These are phyloP conservation scores for Rutstroemia sp. DNA, from an alignment of 2,329 filamentous ascomycete genomes.

Conservation along the genomic window DNA sequence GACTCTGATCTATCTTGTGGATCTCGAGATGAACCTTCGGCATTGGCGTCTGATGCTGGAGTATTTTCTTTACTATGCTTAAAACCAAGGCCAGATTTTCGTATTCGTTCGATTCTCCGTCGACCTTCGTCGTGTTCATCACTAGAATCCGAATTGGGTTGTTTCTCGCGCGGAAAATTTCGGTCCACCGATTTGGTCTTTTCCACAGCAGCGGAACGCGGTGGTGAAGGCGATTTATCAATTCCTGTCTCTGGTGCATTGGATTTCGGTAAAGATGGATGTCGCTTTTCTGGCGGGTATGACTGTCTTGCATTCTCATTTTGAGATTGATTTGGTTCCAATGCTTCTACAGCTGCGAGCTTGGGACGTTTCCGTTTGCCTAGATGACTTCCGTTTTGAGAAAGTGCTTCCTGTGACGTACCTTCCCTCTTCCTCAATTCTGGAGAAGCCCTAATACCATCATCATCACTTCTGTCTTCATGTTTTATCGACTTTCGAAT, in stretches of 20 bases:
- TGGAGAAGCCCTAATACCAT: slow-evolving; percentile 30
- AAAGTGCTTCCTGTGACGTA: slow-evolving; percentile 14
- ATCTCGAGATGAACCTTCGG: slow-evolving; percentile 2
- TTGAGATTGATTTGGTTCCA: slow-evolving; percentile 1
- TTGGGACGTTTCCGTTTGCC: slow-evolving; percentile 45
- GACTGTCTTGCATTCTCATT: slow-evolving; percentile 32
- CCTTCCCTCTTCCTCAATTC: slow-evolving; percentile 8
- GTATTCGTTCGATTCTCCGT: slow-evolving; percentile 17
- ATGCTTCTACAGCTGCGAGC: slow-evolving; percentile 12
- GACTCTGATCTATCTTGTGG: slow-evolving; percentile 44
- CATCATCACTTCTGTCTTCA: slow-evolving; percentile 54
- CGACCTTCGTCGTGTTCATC: slow-evolving; percentile 22
- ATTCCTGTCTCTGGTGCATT: slow-evolving; percentile 50
- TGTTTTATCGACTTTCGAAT: slow-evolving; percentile 54
- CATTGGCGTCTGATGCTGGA: slow-evolving; percentile 14
- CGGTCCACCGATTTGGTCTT: slow-evolving; percentile 34
- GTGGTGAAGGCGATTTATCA: slow-evolving; percentile 27
- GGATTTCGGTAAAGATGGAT: slow-evolving; percentile 27
- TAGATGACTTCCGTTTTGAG: slow-evolving; percentile 19
- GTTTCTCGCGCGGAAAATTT: slow-evolving; percentile 35
- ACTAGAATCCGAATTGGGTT: slow-evolving; percentile 27
- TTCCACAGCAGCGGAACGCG: slow-evolving; percentile 20
- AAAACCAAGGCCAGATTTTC: slow-evolving; percentile 21
- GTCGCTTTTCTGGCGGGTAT: slow-evolving; percentile 37
- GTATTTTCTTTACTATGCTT: slow-evolving; percentile 18